Conservation (phyloP, 768 basidiomycete species). For the Trametes meyenii region DNA sequence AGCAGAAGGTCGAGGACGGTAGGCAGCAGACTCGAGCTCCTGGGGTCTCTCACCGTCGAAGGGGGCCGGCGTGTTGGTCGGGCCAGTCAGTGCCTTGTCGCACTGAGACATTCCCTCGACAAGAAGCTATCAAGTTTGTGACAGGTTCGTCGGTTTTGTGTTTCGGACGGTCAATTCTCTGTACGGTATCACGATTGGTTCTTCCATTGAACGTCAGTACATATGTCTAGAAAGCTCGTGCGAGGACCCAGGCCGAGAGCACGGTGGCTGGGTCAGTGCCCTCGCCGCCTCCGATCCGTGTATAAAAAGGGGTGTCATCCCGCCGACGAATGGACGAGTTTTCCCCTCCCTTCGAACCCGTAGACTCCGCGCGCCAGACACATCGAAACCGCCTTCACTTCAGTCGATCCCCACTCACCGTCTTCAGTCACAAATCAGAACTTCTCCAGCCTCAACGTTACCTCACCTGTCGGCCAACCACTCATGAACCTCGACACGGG, state of each 20-base stretch:
- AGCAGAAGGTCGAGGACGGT: background rate
- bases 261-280: background rate
- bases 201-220: background rate
- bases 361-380: background rate
- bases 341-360: background rate
- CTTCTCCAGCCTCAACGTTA: too few relatives aligned
- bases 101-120: background rate
- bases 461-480: too few relatives aligned
- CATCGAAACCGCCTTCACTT: too few relatives aligned
- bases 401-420: too few relatives aligned
- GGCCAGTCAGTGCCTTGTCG: background rate
- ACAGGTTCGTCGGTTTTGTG: background rate
- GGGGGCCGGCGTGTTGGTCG: background rate
- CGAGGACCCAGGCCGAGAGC: background rate
- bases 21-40: background rate
- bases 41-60: background rate
- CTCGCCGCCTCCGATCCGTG: background rate
- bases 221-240: background rate
- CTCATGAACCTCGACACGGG: too few relatives aligned
- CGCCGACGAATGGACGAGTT: background rate
- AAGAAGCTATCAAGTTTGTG: background rate
- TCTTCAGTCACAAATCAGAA: too few relatives aligned
- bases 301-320: background rate
- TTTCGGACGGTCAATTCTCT: too few relatives aligned
- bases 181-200: background rate